Conservation (phyloP, 2,329 filamentous ascomycete species). For the Thermothelomyces thermophilus region DNA sequence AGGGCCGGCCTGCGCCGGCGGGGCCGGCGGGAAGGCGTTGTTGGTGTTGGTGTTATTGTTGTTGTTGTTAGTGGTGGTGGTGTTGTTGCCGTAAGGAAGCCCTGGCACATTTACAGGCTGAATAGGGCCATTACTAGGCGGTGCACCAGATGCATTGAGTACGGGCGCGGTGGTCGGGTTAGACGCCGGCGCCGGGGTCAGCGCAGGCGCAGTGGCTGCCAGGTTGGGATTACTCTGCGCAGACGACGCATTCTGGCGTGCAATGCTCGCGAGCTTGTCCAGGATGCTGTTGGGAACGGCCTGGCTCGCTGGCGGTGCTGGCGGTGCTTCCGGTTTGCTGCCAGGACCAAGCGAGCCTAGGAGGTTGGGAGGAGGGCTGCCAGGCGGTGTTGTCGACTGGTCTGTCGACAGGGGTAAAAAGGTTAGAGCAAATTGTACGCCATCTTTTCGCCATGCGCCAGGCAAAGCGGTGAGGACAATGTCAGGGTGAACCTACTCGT, state of each 20-base stretch:
- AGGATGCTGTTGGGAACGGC: conserved; percentile 60
- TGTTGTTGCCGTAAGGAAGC: conserved; percentile 30
- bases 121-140: conserved; percentile 31
- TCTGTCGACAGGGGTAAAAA: conserved; percentile 42
- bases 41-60: no score
- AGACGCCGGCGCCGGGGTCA: conserved; percentile 36
- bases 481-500: conserved; percentile 53
- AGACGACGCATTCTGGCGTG: conserved; percentile 60
- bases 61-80: no score
- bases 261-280: conserved; percentile 73
- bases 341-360: conserved; percentile 33
- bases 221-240: conserved; percentile 36
- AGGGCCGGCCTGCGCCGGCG: conserved; percentile 2
- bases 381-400: conserved; percentile 64
- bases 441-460: not conserved
- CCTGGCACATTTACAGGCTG: conserved; percentile 54
- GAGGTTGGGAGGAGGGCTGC: conserved; percentile 48
- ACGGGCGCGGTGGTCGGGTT: conserved; percentile 27
- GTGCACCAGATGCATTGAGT: conserved; percentile 18
- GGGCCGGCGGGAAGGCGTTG: conserved; percentile 28
- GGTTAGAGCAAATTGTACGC: conserved; percentile 33
- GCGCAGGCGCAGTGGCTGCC: no score
- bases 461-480: conserved; percentile 1
- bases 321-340: conserved; percentile 27
- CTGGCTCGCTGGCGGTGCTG: conserved; percentile 31